Evolutionary conservation across 352 stramenopile genomes (phyloP), one percentile per base, ranked within the genome.

Genomic region (Aphanomyces cochlioides): DNA sequence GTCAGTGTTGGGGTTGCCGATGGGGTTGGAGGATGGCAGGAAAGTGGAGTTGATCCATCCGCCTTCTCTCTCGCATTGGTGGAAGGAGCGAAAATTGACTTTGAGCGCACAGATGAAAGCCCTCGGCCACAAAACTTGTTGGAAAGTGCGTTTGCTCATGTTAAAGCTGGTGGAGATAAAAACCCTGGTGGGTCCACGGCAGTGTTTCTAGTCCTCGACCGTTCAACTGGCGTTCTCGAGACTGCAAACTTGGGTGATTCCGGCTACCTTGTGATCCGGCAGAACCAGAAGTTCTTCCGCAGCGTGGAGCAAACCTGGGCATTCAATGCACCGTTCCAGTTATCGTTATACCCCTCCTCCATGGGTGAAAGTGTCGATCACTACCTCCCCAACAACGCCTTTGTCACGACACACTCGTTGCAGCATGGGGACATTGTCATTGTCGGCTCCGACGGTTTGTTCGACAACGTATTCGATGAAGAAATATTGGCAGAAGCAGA

Each of bases 401-500:
- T 56, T 36, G 17, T 37, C 17, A 67, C 59, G n/a, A 19, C 6
- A 7, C 59, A 67, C 19, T 57, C 59, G 39, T 12, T 73, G 34
- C n/a, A 67, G 37, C 54, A 47, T 43, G 67, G 67, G 4, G 67
- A 73, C 43, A 58, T 73, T n/a, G 47, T 67, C 38, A 69, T 73
- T 40, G 56, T 67, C 8, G 67, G 67, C 8, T 67, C 67, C 10
- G 67, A 73, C 57, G 67, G 67, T 21, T 47, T 73, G 7, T 73
- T 73, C 58, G 67, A 73, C 43, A 73, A 73, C 34, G 56, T 73
- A 5, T 67, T 66, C 19, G 67, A 73, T 36, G 57, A 70, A n/a
- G 54, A 64, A 34, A 67, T 73, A 19, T 21, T 73, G 7, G 40
- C 67, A 8, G 59, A 67, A 54, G 12, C 59, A 12, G 43, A 56